A percentile compares a stretch with the other conserved stretches of the same genome.
These are phyloP conservation scores for Hibiscus tridactylites DNA, from an alignment of 345 rosid genomes.

Conservation along the genomic window DNA sequence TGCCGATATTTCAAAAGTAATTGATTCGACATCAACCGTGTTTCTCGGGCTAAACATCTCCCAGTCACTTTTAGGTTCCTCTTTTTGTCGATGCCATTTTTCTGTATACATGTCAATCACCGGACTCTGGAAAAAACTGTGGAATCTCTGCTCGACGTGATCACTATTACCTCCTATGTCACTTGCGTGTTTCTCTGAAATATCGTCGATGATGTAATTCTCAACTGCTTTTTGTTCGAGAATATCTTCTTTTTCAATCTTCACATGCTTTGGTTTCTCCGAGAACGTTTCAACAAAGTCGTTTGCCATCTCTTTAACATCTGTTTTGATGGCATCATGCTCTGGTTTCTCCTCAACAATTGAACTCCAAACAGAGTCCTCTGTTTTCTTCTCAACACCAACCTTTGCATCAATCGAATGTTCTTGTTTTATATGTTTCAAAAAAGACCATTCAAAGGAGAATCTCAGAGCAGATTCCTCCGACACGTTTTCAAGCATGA, in stretches of 20 bases:
- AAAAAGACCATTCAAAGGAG: slow-evolving; percentile 5
- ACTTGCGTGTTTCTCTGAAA: background rate
- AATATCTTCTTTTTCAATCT: background rate
- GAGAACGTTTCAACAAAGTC: background rate
- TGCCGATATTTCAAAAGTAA: slow-evolving; percentile 16
- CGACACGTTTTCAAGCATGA: background rate
- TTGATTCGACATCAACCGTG: slow-evolving; percentile 1
- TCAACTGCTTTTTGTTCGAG: background rate
- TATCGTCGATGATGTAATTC: background rate
- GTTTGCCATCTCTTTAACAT: background rate
- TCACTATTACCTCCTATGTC: background rate
- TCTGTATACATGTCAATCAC: background rate
- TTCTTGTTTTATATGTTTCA: background rate
- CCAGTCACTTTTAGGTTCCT: background rate
- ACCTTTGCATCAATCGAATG: background rate
- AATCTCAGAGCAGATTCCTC: slow-evolving; percentile 7
- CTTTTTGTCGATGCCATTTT: background rate
- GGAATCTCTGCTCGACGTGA: background rate
- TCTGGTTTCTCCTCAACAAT: slow-evolving; percentile 6
- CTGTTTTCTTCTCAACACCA: background rate
- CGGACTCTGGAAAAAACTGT: background rate
- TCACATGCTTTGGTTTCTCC: slow-evolving; percentile 7
- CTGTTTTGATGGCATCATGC: background rate
- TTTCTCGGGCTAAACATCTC: background rate
- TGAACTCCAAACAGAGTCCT: too few relatives aligned